phyloP scores from a whole-genome alignment of 2,329 filamentous ascomycete species.

The Epicoccum nigrum region DNA sequence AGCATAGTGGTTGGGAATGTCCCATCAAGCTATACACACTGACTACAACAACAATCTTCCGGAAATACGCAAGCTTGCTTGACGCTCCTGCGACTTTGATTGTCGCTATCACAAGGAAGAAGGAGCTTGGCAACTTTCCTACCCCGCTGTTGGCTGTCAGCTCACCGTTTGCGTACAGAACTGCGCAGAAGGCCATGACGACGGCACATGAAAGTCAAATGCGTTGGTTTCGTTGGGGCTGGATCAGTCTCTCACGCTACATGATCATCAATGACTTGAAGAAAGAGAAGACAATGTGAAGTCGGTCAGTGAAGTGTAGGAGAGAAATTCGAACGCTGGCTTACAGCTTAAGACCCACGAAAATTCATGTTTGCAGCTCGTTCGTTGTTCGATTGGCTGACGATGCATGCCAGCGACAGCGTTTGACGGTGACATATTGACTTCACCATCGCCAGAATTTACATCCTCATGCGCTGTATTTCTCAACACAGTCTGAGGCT shows the following conservation, averaged over 20 bases:
- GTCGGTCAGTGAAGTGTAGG: no score
- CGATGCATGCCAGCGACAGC: no score
- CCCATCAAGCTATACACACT: conserved; percentile 89
- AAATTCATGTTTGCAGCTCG: no score
- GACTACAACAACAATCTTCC: conserved; percentile 69
- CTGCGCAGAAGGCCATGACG: conserved; percentile 86
- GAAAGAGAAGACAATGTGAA: conserved; percentile 55
- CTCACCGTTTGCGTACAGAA: conserved; percentile 66
- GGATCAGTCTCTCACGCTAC: conserved; percentile 89
- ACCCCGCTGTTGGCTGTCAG: conserved; percentile 73
- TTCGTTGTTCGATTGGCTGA: no score
- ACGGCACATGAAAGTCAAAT: conserved; percentile 92
- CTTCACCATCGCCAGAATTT: no score
- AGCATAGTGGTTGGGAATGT: conserved; percentile 67
- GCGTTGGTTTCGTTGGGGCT: conserved; percentile 97
- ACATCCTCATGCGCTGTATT: no score
- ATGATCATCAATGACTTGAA: conserved; percentile 93
- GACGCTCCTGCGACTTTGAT: conserved; percentile 76
- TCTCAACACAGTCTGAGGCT: no score
- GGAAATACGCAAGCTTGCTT: conserved; percentile 82
- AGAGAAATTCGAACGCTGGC: no score
- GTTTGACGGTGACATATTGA: no score
- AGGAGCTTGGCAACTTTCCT: conserved; percentile 61
- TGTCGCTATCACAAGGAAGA: conserved; percentile 55
- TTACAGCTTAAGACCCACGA: no score